These are phyloP conservation scores for Athelia sp. DNA, from an alignment of 1,284 basidiomycete species.

Conservation along the genomic window DNA sequence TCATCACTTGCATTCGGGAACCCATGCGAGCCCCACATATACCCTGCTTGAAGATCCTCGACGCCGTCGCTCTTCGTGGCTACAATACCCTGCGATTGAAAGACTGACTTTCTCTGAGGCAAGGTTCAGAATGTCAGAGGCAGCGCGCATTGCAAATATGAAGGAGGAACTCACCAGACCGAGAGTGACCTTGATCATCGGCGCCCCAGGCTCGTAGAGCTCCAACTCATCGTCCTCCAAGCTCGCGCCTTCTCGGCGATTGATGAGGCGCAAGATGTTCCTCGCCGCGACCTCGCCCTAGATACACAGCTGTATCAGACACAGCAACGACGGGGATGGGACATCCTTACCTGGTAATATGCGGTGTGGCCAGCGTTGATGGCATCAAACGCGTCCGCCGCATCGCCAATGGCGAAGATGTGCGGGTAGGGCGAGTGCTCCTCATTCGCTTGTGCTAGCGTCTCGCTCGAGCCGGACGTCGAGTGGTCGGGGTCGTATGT, in stretches of 20 bases:
- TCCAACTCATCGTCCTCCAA: slow-evolving; percentile 31
- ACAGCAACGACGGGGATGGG: background rate
- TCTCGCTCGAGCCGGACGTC: background rate
- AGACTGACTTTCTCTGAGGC: slow-evolving; percentile 27
- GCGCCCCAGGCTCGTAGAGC: slow-evolving; percentile 41
- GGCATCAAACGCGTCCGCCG: slow-evolving; percentile 66
- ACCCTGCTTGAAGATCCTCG: slow-evolving; percentile 39
- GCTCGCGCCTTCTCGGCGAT: slow-evolving; percentile 10
- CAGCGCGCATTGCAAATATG: background rate
- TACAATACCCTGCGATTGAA: slow-evolving; percentile 36
- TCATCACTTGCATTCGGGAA: slow-evolving; percentile 19
- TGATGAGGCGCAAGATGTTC: slow-evolving; percentile 47
- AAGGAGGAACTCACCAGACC: slow-evolving; percentile 29
- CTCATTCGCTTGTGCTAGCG: slow-evolving; percentile 7
- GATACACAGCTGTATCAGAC: slow-evolving; percentile 22
- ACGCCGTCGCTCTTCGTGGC: slow-evolving; percentile 35
- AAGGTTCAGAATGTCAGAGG: slow-evolving; percentile 11
- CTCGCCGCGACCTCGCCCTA: slow-evolving; percentile 40
- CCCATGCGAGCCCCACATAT: slow-evolving; percentile 36
- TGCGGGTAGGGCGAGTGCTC: slow-evolving; percentile 41
- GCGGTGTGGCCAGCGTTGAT: slow-evolving; percentile 71
- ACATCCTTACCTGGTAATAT: slow-evolving; percentile 42
- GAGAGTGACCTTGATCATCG: slow-evolving; percentile 61
- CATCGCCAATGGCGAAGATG: slow-evolving; percentile 66
- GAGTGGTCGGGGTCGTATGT: background rate